Base-by-base conservation (phyloP, 2,329 filamentous ascomycete species). In the Incumbomyces lentus region DNA sequence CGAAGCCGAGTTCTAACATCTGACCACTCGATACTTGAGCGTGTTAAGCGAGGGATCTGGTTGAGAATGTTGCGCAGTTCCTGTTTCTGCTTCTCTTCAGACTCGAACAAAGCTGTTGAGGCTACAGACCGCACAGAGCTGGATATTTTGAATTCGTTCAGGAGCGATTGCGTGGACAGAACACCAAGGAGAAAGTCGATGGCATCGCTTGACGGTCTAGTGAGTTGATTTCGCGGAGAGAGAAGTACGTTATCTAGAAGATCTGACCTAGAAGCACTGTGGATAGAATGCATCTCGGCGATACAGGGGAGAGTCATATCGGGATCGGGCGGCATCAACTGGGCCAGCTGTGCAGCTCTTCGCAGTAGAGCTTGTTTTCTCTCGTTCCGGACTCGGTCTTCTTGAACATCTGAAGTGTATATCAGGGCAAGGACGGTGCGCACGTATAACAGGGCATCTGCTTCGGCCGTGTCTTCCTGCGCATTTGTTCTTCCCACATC, bases 361-460 rank as follows among this genome's bases (percentile, higher is more conserved):
- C 62, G 62, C 6, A 79, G 59, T 13, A 52, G 36, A 16, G 17
- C 13, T 22, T 35, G 29, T 7, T 36, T 39, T 16, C 14, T 46
- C 4, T n/a, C 13, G n/a, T 41, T 39, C 22, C 42, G 30, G 13
- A 18, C 22, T 5, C n/a, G 26, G 34, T 47, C 38, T 14, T 41
- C 38, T 26, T n/a, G 19, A 12, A n/a, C 68, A 19, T 73, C 60
- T 18, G 71, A 69, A 11, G 74, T 66, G 58, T 81, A 81, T 31
- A 80, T 67, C 37, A 72, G 67, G n/a, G 77, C 75, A 51, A 82
- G 68, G 6, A 72, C 76, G 19, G 75, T 68, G 56, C 81, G 78
- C 2, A 71, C 74, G 57, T 81, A 81, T 40, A 71, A 64, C 22
- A 49, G 19, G 14, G 66, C 62, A 14, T 65, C 58, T 5, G 73